These are phyloP conservation scores for Dendryphion nanum DNA, from an alignment of 2,329 filamentous ascomycete genomes.

Conservation along the genomic window DNA sequence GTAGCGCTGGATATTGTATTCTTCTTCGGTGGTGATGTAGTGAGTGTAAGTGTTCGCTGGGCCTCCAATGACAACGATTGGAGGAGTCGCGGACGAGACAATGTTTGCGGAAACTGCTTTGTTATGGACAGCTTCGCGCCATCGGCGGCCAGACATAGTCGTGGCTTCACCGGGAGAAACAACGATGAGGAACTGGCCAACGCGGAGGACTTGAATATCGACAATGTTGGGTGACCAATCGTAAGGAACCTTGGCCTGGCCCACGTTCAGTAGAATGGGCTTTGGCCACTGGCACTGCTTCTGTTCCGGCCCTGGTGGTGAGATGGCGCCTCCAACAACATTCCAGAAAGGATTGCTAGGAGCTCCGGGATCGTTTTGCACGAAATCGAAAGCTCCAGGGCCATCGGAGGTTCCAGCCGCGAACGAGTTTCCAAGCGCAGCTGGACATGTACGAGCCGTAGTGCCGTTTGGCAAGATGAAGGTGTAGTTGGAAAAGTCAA, in stretches of 20 bases:
- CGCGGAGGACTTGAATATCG: slow-evolving; percentile 80
- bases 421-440: slow-evolving; percentile 87
- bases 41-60: slow-evolving; percentile 90
- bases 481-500: slow-evolving; percentile 73
- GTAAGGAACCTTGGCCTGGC: slow-evolving; percentile 75
- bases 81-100: slow-evolving; percentile 14
- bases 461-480: slow-evolving; percentile 74
- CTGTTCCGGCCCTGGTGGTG: slow-evolving; percentile 68
- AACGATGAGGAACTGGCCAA: slow-evolving; percentile 81
- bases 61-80: slow-evolving; percentile 77
- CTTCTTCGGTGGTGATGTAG: slow-evolving; percentile 75
- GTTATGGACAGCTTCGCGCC: slow-evolving; percentile 57
- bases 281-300: slow-evolving; percentile 76
- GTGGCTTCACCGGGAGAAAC: slow-evolving; percentile 84
- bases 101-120: slow-evolving; percentile 19
- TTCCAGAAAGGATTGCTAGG: slow-evolving; percentile 80
- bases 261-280: slow-evolving; percentile 83
- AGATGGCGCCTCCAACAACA: slow-evolving; percentile 70
- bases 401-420: slow-evolving; percentile 91
- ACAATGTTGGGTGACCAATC: slow-evolving; percentile 89
- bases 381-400: slow-evolving; percentile 89
- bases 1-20: slow-evolving; percentile 83
- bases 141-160: slow-evolving; percentile 87
- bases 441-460: slow-evolving; percentile 72
- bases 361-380: slow-evolving; percentile 75